Evolutionary conservation across 108 stramenopile species (phyloP), one percentile per base, ranked within the genome.

Genomic region (Cylindrotheca fusiformis): DNA sequence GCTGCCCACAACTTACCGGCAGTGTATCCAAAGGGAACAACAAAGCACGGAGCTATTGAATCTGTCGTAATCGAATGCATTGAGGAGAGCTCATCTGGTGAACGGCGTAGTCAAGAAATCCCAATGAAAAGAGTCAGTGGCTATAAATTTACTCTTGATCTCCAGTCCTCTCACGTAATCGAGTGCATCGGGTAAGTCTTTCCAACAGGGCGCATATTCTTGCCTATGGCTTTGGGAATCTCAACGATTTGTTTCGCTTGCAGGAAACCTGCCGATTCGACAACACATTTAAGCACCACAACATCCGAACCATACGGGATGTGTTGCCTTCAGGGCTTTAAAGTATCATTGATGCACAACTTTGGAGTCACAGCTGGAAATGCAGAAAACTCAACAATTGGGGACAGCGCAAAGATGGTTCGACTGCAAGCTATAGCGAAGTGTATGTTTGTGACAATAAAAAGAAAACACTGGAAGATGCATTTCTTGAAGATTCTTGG

Each of bases 391-490:
- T 63, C 71, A 12, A 59, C 73, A 24, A 52, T 78, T 56, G 77
- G 77, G 17, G 77, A 72, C 50, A 72, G 52, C 33, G 73, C 67
- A 2, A 78, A 78, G 56, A 72, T 73, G 60, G 71, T 78, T 36
- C 45, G 77, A 19, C 60, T 55, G 58, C 27, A 21, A 14, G 23
- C 32, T 0, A 54, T 78, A 53, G 67, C 58, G 12, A 29, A 68
- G 32, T 44, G 64, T 20, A 78, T 78, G 77, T 25, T 55, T 12
- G 48, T 46, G 25, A 48, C 61, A 20, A 51, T 78, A 3, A 10
- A 46, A 30, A 59, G 48, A 10, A 52, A 72, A 36, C 57, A 72
- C 44, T 78, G 77, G 77, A 58, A 69, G 49, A 22, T 24, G 3
- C 77, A 78, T 32, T 78, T 72, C 30, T n/a, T 36, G 17, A 46